A percentile compares a stretch with the other conserved stretches of the same genome.
These are phyloP conservation scores for Heliamphora exappendiculata DNA, from an alignment of 148 eudicot species.

Conservation along the genomic window DNA sequence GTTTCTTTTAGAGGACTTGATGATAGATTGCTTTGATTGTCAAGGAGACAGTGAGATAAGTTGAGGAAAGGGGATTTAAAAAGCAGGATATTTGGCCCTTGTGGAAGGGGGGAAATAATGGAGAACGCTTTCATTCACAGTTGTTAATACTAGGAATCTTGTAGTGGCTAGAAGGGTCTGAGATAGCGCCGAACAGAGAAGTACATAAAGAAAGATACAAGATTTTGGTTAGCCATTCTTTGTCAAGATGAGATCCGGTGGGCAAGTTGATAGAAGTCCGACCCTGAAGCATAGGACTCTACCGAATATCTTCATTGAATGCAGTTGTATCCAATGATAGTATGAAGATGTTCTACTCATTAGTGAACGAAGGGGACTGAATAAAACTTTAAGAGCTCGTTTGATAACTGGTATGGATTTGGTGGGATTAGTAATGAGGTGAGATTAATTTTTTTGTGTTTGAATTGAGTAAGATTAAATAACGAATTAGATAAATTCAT, in stretches of 20 bases:
- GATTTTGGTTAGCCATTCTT: constrained; percentile 23
- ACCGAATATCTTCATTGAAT: neutral
- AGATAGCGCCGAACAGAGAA: constrained; percentile 16
- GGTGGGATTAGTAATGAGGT: too few species aligned
- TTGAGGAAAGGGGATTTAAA: constrained; percentile 1
- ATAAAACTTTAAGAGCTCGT: neutral
- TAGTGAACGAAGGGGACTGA: neutral
- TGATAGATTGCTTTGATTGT: neutral
- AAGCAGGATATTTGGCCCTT: neutral
- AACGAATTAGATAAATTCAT: too few species aligned
- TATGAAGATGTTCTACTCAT: neutral
- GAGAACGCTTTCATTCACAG: neutral
- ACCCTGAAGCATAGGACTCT: neutral
- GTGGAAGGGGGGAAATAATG: constrained; percentile 10
- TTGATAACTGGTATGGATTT: too few species aligned
- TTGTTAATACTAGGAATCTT: constrained; percentile 3
- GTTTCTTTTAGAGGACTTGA: constrained; percentile 5
- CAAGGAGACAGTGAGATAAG: constrained; percentile 10
- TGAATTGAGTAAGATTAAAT: too few species aligned
- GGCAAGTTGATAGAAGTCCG: constrained; percentile 7
- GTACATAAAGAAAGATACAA: constrained; percentile 29
- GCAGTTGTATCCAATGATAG: neutral
- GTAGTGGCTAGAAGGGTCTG: constrained; percentile 19
- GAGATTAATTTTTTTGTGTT: too few species aligned
- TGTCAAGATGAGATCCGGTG: constrained; percentile 20